phyloP scores from a whole-genome alignment of 2,329 filamentous ascomycete species.

The Aspergillus fumigatiaffinis region DNA sequence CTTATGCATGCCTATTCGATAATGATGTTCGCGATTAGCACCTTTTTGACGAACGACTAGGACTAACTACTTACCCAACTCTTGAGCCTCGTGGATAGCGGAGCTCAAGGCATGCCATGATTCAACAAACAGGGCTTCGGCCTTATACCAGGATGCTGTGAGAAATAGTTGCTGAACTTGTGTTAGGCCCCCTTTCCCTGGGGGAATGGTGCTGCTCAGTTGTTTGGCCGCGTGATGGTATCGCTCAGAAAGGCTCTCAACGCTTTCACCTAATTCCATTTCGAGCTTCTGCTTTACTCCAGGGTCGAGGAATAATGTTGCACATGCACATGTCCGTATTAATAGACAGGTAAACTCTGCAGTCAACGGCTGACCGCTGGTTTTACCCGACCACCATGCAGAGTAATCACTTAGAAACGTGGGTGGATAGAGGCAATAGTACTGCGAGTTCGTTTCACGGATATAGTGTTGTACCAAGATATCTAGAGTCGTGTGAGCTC shows the following conservation, averaged over 20 bases:
- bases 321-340: constrained; percentile 45
- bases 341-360: constrained; percentile 47
- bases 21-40: not conserved
- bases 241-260: constrained; percentile 37
- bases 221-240: constrained; percentile 43
- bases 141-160: constrained; percentile 46
- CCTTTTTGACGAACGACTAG: not conserved
- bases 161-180: constrained; percentile 51
- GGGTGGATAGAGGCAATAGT: constrained; percentile 46
- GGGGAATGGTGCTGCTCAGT: constrained; percentile 41
- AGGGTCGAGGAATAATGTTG: constrained; percentile 41
- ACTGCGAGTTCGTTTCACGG: constrained; percentile 43
- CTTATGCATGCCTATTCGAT: constrained; percentile 31
- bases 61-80: constrained; percentile 38
- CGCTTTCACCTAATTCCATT: constrained; percentile 41
- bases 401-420: constrained; percentile 45
- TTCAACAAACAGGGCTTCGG: constrained; percentile 45
- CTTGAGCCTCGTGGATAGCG: constrained; percentile 47
- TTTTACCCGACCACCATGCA: constrained; percentile 44
- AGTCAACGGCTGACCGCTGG: constrained; percentile 31
- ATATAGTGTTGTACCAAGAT: constrained; percentile 47
- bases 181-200: constrained; percentile 42
- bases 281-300: constrained; percentile 41
- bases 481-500: constrained; percentile 30
- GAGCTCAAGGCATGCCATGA: constrained; percentile 47